phyloP scores from a whole-genome alignment of 2,329 filamentous ascomycete species.

The Aureobasidium pullulans region DNA sequence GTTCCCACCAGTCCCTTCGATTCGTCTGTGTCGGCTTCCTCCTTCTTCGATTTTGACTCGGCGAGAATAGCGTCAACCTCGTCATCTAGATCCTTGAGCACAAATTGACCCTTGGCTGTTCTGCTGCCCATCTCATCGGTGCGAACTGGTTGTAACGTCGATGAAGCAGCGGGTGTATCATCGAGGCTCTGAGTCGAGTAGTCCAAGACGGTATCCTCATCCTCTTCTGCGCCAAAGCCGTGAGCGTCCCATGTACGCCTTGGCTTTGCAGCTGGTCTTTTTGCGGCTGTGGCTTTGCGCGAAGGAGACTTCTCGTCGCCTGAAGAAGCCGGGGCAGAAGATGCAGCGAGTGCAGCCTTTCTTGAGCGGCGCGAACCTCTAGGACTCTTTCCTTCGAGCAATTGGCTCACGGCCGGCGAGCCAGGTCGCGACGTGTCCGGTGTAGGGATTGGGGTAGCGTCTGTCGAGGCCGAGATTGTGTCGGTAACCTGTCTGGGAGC shows the following conservation, averaged over 20 bases:
- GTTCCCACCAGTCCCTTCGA: constrained; percentile 66
- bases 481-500: constrained; percentile 16
- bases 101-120: constrained; percentile 83
- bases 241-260: constrained; percentile 89
- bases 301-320: constrained; percentile 61
- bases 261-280: constrained; percentile 60
- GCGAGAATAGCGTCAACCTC: constrained; percentile 87
- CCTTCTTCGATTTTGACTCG: constrained; percentile 63
- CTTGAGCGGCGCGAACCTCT: constrained; percentile 77
- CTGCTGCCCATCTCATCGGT: constrained; percentile 76
- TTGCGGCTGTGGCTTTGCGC: constrained; percentile 30
- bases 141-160: constrained; percentile 63
- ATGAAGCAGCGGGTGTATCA: constrained; percentile 50
- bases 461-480: constrained; percentile 45
- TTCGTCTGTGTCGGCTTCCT: constrained; percentile 36
- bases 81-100: constrained; percentile 86
- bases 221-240: constrained; percentile 76
- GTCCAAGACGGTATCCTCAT: constrained; percentile 71
- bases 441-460: constrained; percentile 62
- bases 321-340: constrained; percentile 61
- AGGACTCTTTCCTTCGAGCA: constrained; percentile 64
- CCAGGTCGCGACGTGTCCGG: constrained; percentile 72
- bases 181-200: constrained; percentile 64
- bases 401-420: constrained; percentile 61
- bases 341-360: constrained; percentile 51